These are phyloP conservation scores for Breviolum minutum DNA, from an alignment of 73 alveolate genomes.

Conservation along the genomic window DNA sequence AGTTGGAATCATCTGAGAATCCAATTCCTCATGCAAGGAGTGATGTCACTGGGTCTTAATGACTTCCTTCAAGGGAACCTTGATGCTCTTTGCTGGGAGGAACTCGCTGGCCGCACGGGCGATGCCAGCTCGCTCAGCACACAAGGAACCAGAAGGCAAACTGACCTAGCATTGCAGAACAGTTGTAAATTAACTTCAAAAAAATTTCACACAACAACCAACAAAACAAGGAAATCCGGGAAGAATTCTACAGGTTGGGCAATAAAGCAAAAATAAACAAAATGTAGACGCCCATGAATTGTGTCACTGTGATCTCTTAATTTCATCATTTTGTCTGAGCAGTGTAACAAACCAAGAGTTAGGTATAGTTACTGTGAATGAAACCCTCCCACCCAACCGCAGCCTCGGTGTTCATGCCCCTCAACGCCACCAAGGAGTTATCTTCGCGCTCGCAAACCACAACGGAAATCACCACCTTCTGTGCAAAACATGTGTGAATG, in stretches of 20 bases:
- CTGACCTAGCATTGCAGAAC: conserved; percentile 17
- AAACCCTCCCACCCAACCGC: too few relatives aligned
- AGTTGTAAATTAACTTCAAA: not conserved
- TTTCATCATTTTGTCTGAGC: not conserved
- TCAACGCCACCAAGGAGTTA: conserved; percentile 42
- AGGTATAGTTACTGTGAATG: too few relatives aligned
- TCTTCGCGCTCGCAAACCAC: conserved; percentile 59
- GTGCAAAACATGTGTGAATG: too few relatives aligned
- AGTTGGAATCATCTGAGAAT: too few relatives aligned
- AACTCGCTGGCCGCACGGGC: conserved; percentile 75
- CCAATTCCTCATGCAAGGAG: too few relatives aligned
- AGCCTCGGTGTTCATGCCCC: conserved; percentile 94
- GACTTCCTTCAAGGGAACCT: not conserved
- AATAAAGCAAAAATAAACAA: not conserved
- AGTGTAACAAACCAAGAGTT: too few relatives aligned
- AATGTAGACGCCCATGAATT: not conserved
- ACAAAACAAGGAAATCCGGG: too few relatives aligned
- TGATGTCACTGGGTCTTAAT: too few relatives aligned
- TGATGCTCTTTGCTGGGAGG: conserved; percentile 53
- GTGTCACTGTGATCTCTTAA: not conserved
- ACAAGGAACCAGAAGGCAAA: conserved; percentile 88
- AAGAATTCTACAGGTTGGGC: too few relatives aligned
- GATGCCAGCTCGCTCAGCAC: conserved; percentile 91
- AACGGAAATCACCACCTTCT: conserved; percentile 66
- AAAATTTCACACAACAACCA: not conserved